Evolutionary conservation across 805 yeast genomes (phyloP).

Genomic region (Vanderwaltozyma yarrowii): DNA sequence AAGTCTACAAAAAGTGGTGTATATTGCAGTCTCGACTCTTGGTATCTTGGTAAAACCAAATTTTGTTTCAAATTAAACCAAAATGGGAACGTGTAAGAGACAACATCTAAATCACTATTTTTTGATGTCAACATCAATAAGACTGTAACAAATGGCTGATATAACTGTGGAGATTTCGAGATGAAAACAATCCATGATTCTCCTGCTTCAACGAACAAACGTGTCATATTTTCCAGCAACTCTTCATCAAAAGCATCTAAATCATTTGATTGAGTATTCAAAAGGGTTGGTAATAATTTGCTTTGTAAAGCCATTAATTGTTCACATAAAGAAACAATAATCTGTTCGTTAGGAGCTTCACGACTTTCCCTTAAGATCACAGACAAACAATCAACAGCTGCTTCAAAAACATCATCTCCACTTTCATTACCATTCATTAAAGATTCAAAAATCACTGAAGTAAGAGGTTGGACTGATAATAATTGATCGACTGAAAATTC

Average conservation of each 20-base stretch:
- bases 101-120: constrained; percentile 79
- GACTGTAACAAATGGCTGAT: constrained; percentile 63
- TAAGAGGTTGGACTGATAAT: constrained; percentile 52
- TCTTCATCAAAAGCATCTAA: constrained; percentile 47
- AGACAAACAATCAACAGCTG: constrained; percentile 78
- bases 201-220: constrained; percentile 84
- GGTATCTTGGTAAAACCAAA: constrained; percentile 27
- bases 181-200: constrained; percentile 90
- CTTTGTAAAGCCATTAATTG: constrained; percentile 56
- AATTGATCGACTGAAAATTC: constrained; percentile 72
- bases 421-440: constrained; percentile 33
- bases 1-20: constrained; percentile 17
- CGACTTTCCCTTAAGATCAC: constrained; percentile 73
- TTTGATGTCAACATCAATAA: constrained; percentile 60
- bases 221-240: constrained; percentile 55
- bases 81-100: constrained; percentile 82
- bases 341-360: constrained; percentile 53
- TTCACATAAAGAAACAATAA: constrained; percentile 57
- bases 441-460: constrained; percentile 58
- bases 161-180: constrained; percentile 58
- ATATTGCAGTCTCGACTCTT: constrained; percentile 18
- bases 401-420: constrained; percentile 53
- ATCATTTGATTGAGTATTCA: constrained; percentile 5
- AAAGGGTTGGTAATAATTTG: constrained; percentile 32
- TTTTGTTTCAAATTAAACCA: constrained; percentile 79